Evolutionary conservation across 129 eudicot genomes (phyloP).

Genomic region (Scalesia atractyloides): DNA sequence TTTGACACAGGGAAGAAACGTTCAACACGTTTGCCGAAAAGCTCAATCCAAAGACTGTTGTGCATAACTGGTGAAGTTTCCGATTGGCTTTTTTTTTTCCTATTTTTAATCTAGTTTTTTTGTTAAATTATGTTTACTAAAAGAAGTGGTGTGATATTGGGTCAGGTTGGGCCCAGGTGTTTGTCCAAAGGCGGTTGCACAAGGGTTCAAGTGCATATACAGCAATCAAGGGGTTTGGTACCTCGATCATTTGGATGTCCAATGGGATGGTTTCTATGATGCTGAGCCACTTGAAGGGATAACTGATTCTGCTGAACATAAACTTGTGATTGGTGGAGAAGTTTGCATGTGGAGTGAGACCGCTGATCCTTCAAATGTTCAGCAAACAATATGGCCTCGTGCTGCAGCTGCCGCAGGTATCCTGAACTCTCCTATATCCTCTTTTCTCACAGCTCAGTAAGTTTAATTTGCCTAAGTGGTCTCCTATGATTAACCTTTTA

Average conservation of each 20-base stretch:
- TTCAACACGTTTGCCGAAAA: conserved; percentile 64
- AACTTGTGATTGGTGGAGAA: conserved; percentile 85
- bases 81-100: neutral
- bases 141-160: conserved; percentile 41
- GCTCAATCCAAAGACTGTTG: conserved; percentile 82
- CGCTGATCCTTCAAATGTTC: conserved; percentile 90
- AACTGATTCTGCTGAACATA: conserved; percentile 50
- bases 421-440: neutral
- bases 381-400: conserved; percentile 91
- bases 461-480: too few species aligned
- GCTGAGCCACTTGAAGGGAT: conserved; percentile 91
- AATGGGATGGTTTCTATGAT: conserved; percentile 68
- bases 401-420: conserved; percentile 99
- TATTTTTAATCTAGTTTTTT: neutral
- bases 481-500: conserved; percentile 7
- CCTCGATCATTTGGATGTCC: conserved; percentile 86
- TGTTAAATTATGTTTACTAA: neutral
- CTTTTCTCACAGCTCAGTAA: neutral
- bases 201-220: conserved; percentile 82
- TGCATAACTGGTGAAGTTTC: conserved; percentile 83
- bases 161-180: conserved; percentile 86
- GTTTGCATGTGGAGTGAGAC: conserved; percentile 98
- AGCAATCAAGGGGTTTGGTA: conserved; percentile 97
- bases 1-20: conserved; percentile 83
- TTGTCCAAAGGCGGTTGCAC: conserved; percentile 80